Conservation (phyloP, 495 filamentous ascomycete genomes). For the Podospora comata region DNA sequence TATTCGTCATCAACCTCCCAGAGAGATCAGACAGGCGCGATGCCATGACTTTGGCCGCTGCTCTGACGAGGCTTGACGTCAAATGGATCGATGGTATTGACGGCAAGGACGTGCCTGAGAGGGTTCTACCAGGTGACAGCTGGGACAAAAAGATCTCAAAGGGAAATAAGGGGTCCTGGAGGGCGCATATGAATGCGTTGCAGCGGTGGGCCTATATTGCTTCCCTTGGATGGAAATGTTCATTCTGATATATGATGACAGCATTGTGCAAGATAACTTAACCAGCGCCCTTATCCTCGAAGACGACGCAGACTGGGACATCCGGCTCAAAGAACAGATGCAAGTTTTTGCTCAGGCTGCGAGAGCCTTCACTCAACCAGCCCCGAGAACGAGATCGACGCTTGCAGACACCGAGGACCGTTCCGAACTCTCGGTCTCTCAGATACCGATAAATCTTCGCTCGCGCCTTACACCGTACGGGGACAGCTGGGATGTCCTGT, state of each 20-base stretch:
- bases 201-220: conserved; percentile 23
- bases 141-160: conserved; percentile 19
- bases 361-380: conserved; percentile 28
- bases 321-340: conserved; percentile 45
- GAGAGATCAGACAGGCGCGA: conserved; percentile 61
- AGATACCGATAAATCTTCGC: neutral
- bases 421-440: conserved; percentile 5
- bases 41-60: conserved; percentile 53
- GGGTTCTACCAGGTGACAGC: conserved; percentile 28
- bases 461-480: conserved; percentile 36
- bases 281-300: conserved; percentile 47
- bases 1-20: conserved; percentile 61
- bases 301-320: conserved; percentile 52
- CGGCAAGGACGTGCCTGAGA: conserved; percentile 41
- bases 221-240: too few relatives aligned
- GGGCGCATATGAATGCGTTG: conserved; percentile 46
- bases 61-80: conserved; percentile 49
- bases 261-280: conserved; percentile 35
- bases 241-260: conserved; percentile 9
- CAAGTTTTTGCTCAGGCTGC: conserved; percentile 38
- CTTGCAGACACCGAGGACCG: conserved; percentile 1
- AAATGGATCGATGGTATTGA: conserved; percentile 54
- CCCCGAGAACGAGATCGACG: too few relatives aligned
- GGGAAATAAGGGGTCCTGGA: conserved; percentile 47
- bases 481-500: conserved; percentile 49